phyloP scores from a whole-genome alignment of 2,329 filamentous ascomycete genomes.

The Pseudophaeomoniella oleicola region DNA sequence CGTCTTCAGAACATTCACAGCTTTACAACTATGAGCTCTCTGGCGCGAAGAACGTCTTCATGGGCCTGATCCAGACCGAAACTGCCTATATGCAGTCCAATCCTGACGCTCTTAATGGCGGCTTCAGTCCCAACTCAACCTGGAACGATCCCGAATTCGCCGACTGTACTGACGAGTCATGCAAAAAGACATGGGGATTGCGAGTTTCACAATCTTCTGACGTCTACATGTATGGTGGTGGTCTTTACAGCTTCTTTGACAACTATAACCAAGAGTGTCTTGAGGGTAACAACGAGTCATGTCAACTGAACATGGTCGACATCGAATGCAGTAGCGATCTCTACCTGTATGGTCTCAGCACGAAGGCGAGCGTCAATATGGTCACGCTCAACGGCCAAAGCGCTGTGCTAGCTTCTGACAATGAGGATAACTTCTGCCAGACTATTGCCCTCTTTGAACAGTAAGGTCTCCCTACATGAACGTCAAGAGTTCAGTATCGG shows the following conservation, averaged over 20 bases:
- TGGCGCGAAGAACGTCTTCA: slow-evolving; percentile 64
- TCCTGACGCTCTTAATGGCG: slow-evolving; percentile 61
- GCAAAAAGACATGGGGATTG: slow-evolving; percentile 65
- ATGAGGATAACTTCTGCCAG: slow-evolving; percentile 51
- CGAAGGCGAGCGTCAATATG: slow-evolving; percentile 64
- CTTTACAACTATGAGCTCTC: slow-evolving; percentile 72
- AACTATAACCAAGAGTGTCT: slow-evolving; percentile 65
- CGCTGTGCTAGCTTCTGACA: slow-evolving; percentile 42
- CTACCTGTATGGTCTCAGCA: slow-evolving; percentile 54
- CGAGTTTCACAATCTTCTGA: slow-evolving; percentile 54
- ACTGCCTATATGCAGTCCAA: slow-evolving; percentile 68
- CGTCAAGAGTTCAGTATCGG: too few relatives aligned
- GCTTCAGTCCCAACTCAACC: slow-evolving; percentile 41
- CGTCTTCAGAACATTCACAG: slow-evolving; percentile 45
- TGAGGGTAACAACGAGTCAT: slow-evolving; percentile 40
- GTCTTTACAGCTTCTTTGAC: slow-evolving; percentile 71
- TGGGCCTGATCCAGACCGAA: slow-evolving; percentile 76
- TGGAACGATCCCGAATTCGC: slow-evolving; percentile 58
- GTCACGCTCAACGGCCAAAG: slow-evolving; percentile 45
- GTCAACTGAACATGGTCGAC: slow-evolving; percentile 65
- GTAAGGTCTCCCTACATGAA: background rate
- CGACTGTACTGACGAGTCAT: slow-evolving; percentile 39
- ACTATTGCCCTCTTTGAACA: slow-evolving; percentile 39
- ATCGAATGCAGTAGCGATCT: slow-evolving; percentile 49
- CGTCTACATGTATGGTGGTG: slow-evolving; percentile 56